Evolutionary conservation across 192 early-diverging fungal species (phyloP).

Genomic region (Coemansia sp.): DNA sequence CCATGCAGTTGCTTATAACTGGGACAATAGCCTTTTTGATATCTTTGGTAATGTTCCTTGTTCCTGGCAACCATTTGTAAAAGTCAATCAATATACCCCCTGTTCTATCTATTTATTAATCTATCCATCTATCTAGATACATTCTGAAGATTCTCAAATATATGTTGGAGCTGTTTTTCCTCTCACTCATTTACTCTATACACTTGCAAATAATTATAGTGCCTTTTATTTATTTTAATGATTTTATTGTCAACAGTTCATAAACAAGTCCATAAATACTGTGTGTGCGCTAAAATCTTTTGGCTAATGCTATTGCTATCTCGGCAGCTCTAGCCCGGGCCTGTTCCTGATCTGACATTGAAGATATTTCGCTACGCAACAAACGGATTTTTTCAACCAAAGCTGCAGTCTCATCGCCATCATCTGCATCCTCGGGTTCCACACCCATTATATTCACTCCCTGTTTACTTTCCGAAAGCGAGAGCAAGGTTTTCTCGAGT

Average conservation of each 20-base stretch:
- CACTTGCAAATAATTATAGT: no score
- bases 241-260: no score
- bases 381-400: constrained; percentile 13
- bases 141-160: no score
- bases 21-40: constrained; percentile 26
- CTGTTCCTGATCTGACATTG: constrained; percentile 14
- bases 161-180: no score
- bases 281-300: no score
- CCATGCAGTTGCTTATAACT: constrained; percentile 25
- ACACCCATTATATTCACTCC: neutral
- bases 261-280: no score
- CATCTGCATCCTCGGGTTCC: neutral
- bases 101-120: no score
- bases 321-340: constrained; percentile 38
- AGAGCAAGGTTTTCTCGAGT: constrained; percentile 16
- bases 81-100: no score
- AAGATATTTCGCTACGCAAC: constrained; percentile 28
- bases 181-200: no score
- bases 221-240: no score
- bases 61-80: constrained; percentile 46
- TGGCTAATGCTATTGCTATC: constrained; percentile 36
- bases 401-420: constrained; percentile 16
- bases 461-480: no score
- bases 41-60: constrained; percentile 36
- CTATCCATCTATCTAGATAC: no score